These are phyloP conservation scores for Triticum aestivum DNA, from an alignment of 176 grass and related monocot genomes.

Conservation along the genomic window DNA sequence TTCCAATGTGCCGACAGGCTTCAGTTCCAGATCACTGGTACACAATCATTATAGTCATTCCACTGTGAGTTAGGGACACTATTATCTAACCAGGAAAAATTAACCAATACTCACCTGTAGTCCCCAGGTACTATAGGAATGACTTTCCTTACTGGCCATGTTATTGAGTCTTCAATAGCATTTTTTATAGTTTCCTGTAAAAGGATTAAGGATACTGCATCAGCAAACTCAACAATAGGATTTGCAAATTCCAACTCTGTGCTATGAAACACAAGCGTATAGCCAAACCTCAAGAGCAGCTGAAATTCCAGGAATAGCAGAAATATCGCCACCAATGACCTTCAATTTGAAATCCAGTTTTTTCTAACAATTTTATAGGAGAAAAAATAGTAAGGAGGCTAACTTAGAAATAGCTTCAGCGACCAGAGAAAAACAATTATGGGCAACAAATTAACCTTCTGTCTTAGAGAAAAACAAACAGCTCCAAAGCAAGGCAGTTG, in stretches of 20 bases:
- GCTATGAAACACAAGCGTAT: constrained; percentile 11
- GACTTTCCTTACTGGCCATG: constrained; percentile 93
- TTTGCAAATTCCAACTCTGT: constrained; percentile 10
- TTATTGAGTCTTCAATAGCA: constrained; percentile 95
- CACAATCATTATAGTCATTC: constrained; percentile 19
- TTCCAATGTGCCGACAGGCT: constrained; percentile 88
- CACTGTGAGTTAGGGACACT: constrained; percentile 10
- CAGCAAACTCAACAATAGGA: constrained; percentile 15
- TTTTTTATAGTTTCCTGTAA: constrained; percentile 84
- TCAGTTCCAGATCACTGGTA: constrained; percentile 89
- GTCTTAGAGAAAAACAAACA: constrained; percentile 89
- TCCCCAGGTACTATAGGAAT: constrained; percentile 97
- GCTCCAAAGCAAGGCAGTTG: constrained; percentile 92
- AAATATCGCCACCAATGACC: constrained; percentile 88
- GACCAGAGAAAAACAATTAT: background rate
- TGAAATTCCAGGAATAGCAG: constrained; percentile 88
- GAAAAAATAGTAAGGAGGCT: background rate
- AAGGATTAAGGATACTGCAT: constrained; percentile 21
- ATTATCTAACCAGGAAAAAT: background rate
- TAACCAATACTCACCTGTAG: constrained; percentile 65
- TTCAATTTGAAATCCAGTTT: constrained; percentile 97
- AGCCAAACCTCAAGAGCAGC: constrained; percentile 79
- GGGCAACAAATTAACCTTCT: constrained; percentile 64
- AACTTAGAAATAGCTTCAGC: background rate
- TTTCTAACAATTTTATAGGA: constrained; percentile 51